Evolutionary conservation across 2,329 filamentous ascomycete genomes (phyloP), one percentile per base, ranked within the genome.

Genomic region (Sporothrix schenckii): DNA sequence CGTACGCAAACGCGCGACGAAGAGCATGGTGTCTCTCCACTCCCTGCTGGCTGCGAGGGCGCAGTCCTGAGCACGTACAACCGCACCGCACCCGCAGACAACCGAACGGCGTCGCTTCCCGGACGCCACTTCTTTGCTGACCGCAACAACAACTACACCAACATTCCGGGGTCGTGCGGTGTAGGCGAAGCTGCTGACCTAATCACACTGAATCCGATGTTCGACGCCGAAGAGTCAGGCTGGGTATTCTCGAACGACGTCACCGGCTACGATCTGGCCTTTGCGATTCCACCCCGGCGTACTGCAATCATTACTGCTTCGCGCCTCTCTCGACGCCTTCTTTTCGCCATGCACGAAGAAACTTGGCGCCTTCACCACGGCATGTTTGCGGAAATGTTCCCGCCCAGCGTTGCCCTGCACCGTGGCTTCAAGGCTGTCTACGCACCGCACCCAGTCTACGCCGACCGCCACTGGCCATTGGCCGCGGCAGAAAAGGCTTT

Each of bases 331-430:
- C 85, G 88, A 30, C 85, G 89, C 14, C 82, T 93, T 1, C 81
- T 93, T 6, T 80, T 85, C 60, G 87, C 87, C 5, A 93, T 94
- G 90, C 91, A 94, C 79, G 86, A 91, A 74, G 91, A 93, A 76
- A 90, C 89, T 60, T 89, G 83, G 79, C 83, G 85, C 39, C 83
- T 87, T 75, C 88, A 87, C 73, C 91, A 89, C 78, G 89, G 83
- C 78, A 93, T 90, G 89, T 93, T 92, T 77, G 87, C 86, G 34
- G 91, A 94, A 79, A 94, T 94, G 91, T 93, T 90, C 80, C 91
- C 91, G 1, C 85, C 89, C 0, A 87, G 85, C 0, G 85, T 88
- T 76, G 90, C 91, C 0, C 82, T 94, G 5, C 91, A 93, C 74
- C 91, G 92, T 76, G 91, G 91, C 1, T 83, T 92, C 75, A 94